A percentile compares a stretch with the other conserved stretches of the same genome.
These are phyloP conservation scores for Akanthomyces dipterigenus DNA, from an alignment of 2,329 filamentous ascomycete genomes.

Conservation along the genomic window DNA sequence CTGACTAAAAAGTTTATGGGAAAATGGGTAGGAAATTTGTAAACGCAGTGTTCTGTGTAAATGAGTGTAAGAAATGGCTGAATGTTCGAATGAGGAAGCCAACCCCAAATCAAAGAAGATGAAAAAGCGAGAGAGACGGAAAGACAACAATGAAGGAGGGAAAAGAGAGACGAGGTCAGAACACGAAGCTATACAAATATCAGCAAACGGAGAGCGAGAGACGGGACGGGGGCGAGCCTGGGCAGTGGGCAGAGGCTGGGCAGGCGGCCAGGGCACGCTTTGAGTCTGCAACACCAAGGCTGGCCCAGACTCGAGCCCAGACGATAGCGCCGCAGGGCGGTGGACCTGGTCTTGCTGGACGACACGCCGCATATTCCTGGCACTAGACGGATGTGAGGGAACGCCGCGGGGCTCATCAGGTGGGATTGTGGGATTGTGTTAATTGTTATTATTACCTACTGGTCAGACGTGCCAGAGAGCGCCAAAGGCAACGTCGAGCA, in stretches of 20 bases:
- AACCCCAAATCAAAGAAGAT: slow-evolving; percentile 10
- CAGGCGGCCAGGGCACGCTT: neutral
- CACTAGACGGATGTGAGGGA: neutral
- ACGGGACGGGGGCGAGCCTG: slow-evolving; percentile 4
- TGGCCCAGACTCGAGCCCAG: slow-evolving; percentile 11
- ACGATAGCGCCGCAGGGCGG: slow-evolving; percentile 3
- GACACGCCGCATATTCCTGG: neutral
- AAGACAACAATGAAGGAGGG: slow-evolving; percentile 10
- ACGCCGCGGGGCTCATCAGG: neutral
- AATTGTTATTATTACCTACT: slow-evolving; percentile 1
- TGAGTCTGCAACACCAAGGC: slow-evolving; percentile 8
- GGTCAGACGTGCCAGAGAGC: neutral
- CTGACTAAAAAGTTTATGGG: neutral
- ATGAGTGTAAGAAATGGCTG: slow-evolving; percentile 12
- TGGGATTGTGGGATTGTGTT: neutral
- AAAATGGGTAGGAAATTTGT: slow-evolving; percentile 10
- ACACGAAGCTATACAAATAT: slow-evolving; percentile 13
- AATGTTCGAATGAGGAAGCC: slow-evolving; percentile 12
- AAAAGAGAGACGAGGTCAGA: neutral
- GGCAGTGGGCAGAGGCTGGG: neutral
- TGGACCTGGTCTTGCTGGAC: neutral
- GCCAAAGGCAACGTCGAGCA: neutral
- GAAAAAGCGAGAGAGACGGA: slow-evolving; percentile 8
- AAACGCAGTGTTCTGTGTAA: slow-evolving; percentile 2
- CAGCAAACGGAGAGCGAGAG: slow-evolving; percentile 10